Evolutionary conservation across 2,329 filamentous ascomycete species (phyloP).

Genomic region (Aschersonia sp.): DNA sequence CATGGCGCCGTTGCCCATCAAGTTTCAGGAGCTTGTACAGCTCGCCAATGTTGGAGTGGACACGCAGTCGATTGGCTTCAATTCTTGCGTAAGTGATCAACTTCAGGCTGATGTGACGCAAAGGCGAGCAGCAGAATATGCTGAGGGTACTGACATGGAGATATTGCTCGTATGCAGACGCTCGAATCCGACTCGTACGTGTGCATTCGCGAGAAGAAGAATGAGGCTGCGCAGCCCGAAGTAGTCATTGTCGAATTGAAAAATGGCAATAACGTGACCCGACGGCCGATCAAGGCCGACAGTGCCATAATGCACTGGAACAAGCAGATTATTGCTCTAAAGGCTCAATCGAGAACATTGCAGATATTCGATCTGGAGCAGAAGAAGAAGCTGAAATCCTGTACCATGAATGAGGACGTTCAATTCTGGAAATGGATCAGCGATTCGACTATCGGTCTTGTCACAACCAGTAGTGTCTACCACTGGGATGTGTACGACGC

Average conservation of each 20-base stretch:
- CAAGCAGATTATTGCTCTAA: conserved; percentile 89
- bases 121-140: no score
- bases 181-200: conserved; percentile 96
- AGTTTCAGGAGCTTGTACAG: conserved; percentile 83
- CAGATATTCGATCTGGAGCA: conserved; percentile 93
- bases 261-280: conserved; percentile 89
- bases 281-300: conserved; percentile 93
- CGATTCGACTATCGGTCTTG: conserved; percentile 72
- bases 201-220: conserved; percentile 90
- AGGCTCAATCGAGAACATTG: conserved; percentile 83
- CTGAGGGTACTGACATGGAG: no score
- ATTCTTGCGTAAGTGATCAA: conserved; percentile 47
- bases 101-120: no score
- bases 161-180: conserved; percentile 41
- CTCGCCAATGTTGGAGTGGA: conserved; percentile 34
- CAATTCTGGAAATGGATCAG: conserved; percentile 99
- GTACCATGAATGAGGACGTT: conserved; percentile 92
- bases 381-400: conserved; percentile 93
- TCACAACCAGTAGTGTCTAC: conserved; percentile 82
- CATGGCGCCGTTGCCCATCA: conserved; percentile 70
- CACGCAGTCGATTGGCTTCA: conserved; percentile 52
- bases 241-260: conserved; percentile 97
- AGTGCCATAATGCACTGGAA: conserved; percentile 99
- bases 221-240: conserved; percentile 70
- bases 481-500: conserved; percentile 96